Percentiles rank a stretch among this genome's conserved stretches.
These are phyloP conservation scores for Selaginella tamariscina DNA, from an alignment of 75 land plant species.

Conservation along the genomic window DNA sequence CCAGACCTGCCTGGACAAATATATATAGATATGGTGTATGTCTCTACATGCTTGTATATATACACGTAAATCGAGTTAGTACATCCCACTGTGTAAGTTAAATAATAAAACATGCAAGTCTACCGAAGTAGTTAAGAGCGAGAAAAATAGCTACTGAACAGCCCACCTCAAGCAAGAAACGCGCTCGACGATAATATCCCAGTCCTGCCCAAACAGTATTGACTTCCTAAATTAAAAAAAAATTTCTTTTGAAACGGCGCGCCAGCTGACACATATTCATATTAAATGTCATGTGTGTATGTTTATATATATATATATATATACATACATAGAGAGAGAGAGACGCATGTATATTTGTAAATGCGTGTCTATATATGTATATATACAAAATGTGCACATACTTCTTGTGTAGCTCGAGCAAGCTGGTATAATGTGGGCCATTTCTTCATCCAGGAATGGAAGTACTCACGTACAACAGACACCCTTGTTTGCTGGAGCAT, in stretches of 20 bases:
- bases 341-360: no score
- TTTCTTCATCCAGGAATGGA: conserved; percentile 72
- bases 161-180: conserved; percentile 76
- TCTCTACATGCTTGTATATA: no score
- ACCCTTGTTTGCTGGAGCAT: conserved; percentile 97
- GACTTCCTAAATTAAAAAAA: conserved; percentile 53
- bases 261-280: no score
- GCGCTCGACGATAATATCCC: conserved; percentile 89
- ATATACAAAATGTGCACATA: conserved; percentile 17
- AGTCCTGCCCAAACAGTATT: conserved; percentile 96
- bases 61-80: no score
- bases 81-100: no score
- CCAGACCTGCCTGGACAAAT: no score
- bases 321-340: no score
- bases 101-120: no score
- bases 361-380: no score
- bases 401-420: conserved; percentile 77
- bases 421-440: conserved; percentile 83
- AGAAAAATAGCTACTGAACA: neutral
- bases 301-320: no score
- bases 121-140: neutral
- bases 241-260: neutral
- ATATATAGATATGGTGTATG: no score
- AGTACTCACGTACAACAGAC: conserved; percentile 58
- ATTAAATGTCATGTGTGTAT: no score